phyloP scores from a whole-genome alignment of 306 rosid genomes.

The Cercis canadensis region DNA sequence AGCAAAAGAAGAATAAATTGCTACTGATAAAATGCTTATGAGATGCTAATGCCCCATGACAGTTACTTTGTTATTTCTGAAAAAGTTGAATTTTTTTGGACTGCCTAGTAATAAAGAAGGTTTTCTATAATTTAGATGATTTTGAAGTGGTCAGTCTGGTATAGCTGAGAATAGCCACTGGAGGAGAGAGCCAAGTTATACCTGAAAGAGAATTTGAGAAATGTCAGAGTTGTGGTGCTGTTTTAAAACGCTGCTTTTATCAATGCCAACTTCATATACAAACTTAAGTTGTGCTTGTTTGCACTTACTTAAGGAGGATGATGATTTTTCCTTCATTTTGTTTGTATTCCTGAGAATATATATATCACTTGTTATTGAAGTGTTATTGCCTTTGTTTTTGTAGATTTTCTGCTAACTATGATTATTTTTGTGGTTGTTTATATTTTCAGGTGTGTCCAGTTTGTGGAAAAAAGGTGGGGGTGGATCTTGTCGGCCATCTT shows the following conservation, averaged over 20 bases:
- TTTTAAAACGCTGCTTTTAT: neutral
- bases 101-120: neutral
- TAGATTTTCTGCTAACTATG: slow-evolving; percentile 24
- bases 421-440: slow-evolving; percentile 9
- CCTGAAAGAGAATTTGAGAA: neutral
- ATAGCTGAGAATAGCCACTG: neutral
- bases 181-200: slow-evolving; percentile 17
- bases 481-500: slow-evolving; percentile 75
- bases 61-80: neutral
- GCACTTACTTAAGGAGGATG: neutral
- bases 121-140: neutral
- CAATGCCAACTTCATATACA: neutral
- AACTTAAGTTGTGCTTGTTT: neutral
- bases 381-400: slow-evolving; percentile 10
- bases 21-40: neutral
- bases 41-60: neutral
- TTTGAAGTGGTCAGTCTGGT: slow-evolving; percentile 25
- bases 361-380: neutral
- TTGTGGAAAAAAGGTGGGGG: slow-evolving; percentile 70
- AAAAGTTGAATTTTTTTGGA: neutral
- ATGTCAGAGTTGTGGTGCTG: slow-evolving; percentile 8
- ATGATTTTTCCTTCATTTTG: neutral
- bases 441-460: slow-evolving; percentile 81
- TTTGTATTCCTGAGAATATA: neutral
- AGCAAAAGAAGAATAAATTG: neutral